Percentiles rank a stretch among this genome's conserved stretches.
Conservation (phyloP, 805 yeast species). For the Schizosaccharomyces osmophilus region DNA sequence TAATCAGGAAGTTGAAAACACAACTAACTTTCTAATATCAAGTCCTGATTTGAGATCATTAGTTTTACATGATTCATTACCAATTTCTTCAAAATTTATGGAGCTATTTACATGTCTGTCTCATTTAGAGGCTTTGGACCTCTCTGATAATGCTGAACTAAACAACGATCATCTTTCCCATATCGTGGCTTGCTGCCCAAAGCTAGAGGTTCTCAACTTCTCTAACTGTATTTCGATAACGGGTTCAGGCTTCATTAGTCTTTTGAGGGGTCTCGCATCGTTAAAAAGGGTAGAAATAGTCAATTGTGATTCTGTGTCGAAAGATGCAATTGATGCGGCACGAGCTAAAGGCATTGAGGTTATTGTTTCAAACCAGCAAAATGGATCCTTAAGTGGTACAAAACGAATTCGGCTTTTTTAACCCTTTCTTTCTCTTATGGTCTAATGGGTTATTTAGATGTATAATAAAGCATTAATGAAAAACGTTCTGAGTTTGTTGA, state of each 20-base stretch:
- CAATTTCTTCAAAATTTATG: not conserved
- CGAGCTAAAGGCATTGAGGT: not conserved
- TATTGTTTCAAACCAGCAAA: not conserved
- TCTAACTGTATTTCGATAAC: not conserved
- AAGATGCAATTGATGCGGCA: not conserved
- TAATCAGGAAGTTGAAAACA: not conserved
- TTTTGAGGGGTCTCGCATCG: not conserved
- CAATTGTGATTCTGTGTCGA: not conserved
- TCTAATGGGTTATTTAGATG: too few relatives aligned
- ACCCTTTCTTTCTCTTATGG: not conserved
- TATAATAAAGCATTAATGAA: too few relatives aligned
- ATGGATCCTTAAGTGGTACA: not conserved
- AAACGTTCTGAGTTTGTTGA: too few relatives aligned
- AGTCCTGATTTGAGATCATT: not conserved
- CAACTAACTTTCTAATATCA: not conserved
- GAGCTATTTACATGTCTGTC: not conserved
- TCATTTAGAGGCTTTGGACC: not conserved
- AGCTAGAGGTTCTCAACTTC: not conserved
- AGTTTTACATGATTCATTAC: not conserved
- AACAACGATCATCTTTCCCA: not conserved
- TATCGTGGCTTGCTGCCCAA: not conserved
- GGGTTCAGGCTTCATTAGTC: not conserved
- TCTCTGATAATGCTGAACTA: not conserved
- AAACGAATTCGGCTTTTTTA: not conserved
- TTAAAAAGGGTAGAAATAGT: not conserved